Evolutionary conservation across 164 flowering plant species (phyloP).

Genomic region (Vitis amurensis): DNA sequence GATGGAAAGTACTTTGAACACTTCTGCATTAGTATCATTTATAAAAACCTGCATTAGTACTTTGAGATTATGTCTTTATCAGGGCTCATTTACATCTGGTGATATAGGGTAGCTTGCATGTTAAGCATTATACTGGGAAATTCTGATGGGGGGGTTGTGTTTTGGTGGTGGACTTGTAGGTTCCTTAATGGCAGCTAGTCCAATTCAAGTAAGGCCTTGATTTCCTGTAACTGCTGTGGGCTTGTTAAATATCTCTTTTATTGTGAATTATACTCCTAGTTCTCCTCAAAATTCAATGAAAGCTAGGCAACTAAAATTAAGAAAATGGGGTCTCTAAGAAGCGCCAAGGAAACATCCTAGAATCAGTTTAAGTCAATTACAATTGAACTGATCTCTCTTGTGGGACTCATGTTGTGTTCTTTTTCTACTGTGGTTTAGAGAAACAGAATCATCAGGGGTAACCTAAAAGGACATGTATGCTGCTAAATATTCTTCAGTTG

Average conservation of each 20-base stretch:
- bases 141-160: constrained; percentile 20
- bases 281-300: no score
- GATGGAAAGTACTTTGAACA: no score
- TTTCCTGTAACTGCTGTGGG: background rate
- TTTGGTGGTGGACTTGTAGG: constrained; percentile 23
- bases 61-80: constrained; percentile 19
- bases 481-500: constrained; percentile 3
- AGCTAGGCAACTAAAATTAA: no score
- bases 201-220: constrained; percentile 15
- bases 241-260: background rate
- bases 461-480: constrained; percentile 2
- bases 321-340: no score
- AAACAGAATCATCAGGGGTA: constrained; percentile 1
- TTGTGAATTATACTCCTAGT: no score
- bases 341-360: no score
- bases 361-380: no score
- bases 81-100: constrained; percentile 17
- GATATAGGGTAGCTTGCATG: constrained; percentile 3
- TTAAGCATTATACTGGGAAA: constrained; percentile 13
- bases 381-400: background rate
- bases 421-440: constrained; percentile 10
- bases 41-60: no score
- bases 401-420: background rate
- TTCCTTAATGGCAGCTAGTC: constrained; percentile 18
- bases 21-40: no score